Percentiles rank a stretch among this genome's conserved stretches.
These are phyloP conservation scores for Entonaema liquescens DNA, from an alignment of 495 filamentous ascomycete genomes.

Conservation along the genomic window DNA sequence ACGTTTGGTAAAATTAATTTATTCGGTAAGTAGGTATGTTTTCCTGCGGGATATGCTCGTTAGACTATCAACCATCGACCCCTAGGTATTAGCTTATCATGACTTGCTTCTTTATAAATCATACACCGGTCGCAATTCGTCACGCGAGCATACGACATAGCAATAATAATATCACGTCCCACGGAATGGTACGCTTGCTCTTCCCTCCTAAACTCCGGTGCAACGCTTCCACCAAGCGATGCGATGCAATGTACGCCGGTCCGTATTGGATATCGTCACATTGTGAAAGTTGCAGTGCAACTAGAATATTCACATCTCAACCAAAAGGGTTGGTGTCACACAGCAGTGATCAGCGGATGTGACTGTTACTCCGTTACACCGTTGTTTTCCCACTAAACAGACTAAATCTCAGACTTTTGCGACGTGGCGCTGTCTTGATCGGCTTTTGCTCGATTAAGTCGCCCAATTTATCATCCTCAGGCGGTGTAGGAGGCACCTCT, in stretches of 20 bases:
- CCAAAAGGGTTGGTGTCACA: not conserved
- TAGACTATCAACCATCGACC: not conserved
- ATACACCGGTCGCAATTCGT: constrained; percentile 20
- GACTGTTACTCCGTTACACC: constrained; percentile 2
- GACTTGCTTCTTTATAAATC: constrained; percentile 8
- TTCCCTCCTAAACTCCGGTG: constrained; percentile 22
- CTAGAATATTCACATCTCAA: not conserved
- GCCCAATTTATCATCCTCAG: constrained; percentile 39
- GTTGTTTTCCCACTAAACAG: constrained; percentile 40
- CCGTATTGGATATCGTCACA: constrained; percentile 17
- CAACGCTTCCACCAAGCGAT: constrained; percentile 15
- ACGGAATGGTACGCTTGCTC: constrained; percentile 4
- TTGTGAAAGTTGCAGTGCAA: constrained; percentile 11
- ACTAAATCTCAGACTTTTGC: constrained; percentile 41
- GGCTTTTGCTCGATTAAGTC: constrained; percentile 35
- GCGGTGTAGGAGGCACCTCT: constrained; percentile 46
- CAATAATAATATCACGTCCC: constrained; percentile 13
- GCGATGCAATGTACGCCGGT: constrained; percentile 26
- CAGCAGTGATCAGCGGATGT: not conserved
- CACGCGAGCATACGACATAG: constrained; percentile 11
- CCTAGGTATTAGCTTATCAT: constrained; percentile 16
- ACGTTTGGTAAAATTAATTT: not conserved
- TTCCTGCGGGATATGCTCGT: constrained; percentile 6
- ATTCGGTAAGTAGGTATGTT: constrained; percentile 1
- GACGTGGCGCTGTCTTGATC: constrained; percentile 39